These are phyloP conservation scores for Neofusicoccum ribis DNA, from an alignment of 2,329 filamentous ascomycete species.

Conservation along the genomic window DNA sequence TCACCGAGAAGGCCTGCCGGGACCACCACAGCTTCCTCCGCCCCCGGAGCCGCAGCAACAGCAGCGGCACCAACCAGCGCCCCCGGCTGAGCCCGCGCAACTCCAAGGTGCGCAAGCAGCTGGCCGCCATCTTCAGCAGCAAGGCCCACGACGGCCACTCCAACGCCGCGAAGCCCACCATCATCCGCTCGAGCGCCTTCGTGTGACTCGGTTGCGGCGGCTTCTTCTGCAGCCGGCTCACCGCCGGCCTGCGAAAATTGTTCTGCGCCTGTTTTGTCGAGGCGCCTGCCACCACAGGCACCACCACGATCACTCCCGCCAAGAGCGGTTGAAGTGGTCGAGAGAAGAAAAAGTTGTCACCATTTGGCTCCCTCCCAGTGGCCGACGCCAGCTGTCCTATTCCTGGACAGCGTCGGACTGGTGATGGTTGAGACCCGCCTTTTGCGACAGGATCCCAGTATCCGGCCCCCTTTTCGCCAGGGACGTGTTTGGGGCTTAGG, in stretches of 20 bases:
- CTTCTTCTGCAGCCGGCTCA: neutral
- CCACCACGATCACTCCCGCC: slow-evolving; percentile 1
- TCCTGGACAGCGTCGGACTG: neutral
- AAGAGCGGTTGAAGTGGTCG: slow-evolving; percentile 13
- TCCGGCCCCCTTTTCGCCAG: neutral
- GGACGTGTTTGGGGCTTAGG: slow-evolving; percentile 6
- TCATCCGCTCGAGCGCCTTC: neutral
- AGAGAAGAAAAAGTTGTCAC: neutral
- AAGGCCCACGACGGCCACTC: neutral
- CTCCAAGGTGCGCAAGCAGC: slow-evolving; percentile 16
- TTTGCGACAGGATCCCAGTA: neutral
- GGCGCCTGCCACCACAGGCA: neutral
- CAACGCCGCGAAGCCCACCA: neutral
- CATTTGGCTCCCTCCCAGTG: neutral
- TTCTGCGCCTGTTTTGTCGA: neutral
- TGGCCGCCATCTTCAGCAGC: slow-evolving; percentile 7
- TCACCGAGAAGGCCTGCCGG: slow-evolving; percentile 4
- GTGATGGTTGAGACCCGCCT: neutral
- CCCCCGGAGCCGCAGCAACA: slow-evolving; percentile 9
- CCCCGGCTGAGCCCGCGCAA: neutral
- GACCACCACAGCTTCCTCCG: neutral
- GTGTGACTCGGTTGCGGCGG: slow-evolving; percentile 12
- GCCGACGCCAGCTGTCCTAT: neutral
- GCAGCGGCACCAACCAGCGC: neutral
- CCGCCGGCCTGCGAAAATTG: neutral